Evolutionary conservation across 2,329 filamentous ascomycete species (phyloP).

Genomic region (Phaeosphaeria sp.): DNA sequence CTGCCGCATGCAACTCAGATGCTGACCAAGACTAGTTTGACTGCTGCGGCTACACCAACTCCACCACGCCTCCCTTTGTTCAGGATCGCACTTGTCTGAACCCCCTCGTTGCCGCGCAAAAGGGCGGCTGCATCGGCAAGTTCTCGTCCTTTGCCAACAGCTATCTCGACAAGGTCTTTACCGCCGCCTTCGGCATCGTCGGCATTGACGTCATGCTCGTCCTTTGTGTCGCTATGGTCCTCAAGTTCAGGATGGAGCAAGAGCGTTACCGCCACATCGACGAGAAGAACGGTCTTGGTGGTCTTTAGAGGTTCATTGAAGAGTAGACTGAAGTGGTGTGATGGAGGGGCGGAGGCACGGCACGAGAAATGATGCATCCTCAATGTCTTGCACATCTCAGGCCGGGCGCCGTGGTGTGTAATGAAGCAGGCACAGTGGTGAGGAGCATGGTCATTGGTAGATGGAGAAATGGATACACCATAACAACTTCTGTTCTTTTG

Average conservation of each 20-base stretch:
- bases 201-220: slow-evolving; percentile 71
- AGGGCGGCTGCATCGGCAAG: slow-evolving; percentile 71
- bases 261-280: slow-evolving; percentile 82
- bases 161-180: slow-evolving; percentile 79
- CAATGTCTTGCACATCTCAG: not conserved
- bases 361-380: not conserved
- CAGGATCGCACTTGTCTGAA: slow-evolving; percentile 72
- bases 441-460: not conserved
- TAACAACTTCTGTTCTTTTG: slow-evolving; percentile 17
- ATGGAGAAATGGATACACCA: not conserved
- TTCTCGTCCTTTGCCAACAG: slow-evolving; percentile 73
- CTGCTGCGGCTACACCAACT: slow-evolving; percentile 82
- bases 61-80: slow-evolving; percentile 73
- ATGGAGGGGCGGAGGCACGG: not conserved
- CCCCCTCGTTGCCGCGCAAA: slow-evolving; percentile 71
- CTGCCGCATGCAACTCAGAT: slow-evolving; percentile 16
- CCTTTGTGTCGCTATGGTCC: slow-evolving; percentile 73
- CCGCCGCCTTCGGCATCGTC: slow-evolving; percentile 79
- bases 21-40: slow-evolving; percentile 63
- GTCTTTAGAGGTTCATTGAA: slow-evolving; percentile 25
- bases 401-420: not conserved
- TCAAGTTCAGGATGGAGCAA: slow-evolving; percentile 81
- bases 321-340: not conserved
- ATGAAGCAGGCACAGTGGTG: not conserved
- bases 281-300: slow-evolving; percentile 65